Evolutionary conservation across 495 filamentous ascomycete genomes (phyloP), one percentile per base, ranked within the genome.

Genomic region (Extremus antarcticus): DNA sequence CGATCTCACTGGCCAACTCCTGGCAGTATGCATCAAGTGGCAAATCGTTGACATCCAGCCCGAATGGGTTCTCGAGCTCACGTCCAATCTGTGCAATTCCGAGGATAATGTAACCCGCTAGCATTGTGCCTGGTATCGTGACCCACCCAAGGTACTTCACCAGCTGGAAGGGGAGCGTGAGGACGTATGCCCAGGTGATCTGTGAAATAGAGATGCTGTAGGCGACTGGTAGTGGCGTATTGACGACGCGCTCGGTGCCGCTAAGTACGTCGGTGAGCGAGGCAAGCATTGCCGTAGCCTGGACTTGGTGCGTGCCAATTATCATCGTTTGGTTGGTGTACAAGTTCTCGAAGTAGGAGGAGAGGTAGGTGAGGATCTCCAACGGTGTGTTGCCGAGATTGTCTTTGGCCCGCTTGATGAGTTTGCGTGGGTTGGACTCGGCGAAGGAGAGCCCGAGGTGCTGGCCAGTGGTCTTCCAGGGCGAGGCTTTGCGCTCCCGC

Each of bases 21-120:
- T 79, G 74, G 66, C 87, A 91, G 73, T 84, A 94, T 0, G 72
- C 71, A 66, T 90, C 86, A 0, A 94, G 76, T 9, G 86, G 85
- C 15, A 95, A 74, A 65, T 95, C 89, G 64, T 94, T 94, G 57
- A 89, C 87, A 65, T 94, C 89, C 50, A 81, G 71, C 23, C 89
- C 88, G 68, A 95, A 94, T 8, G 88, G 89, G 66, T 94, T 88
- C 66, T 95, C 88, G 60, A 95, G 85, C 69, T 94, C 87, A 60
- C 82, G 80, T 21, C 89, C 87, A 60, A 90, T 89, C 63, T 87
- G 81, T 40, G 87, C 82, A 54, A 95, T 81, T n/a, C 86, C 88
- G 56, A 95, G 78, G 65, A 95, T 91, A 57, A 94, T 92, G 66
- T 95, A 94, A 4, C 87, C 85, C 13, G 56, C 63, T n/a, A 81